phyloP scores from a whole-genome alignment of 768 basidiomycete species.

The Kondoa malvinella region DNA sequence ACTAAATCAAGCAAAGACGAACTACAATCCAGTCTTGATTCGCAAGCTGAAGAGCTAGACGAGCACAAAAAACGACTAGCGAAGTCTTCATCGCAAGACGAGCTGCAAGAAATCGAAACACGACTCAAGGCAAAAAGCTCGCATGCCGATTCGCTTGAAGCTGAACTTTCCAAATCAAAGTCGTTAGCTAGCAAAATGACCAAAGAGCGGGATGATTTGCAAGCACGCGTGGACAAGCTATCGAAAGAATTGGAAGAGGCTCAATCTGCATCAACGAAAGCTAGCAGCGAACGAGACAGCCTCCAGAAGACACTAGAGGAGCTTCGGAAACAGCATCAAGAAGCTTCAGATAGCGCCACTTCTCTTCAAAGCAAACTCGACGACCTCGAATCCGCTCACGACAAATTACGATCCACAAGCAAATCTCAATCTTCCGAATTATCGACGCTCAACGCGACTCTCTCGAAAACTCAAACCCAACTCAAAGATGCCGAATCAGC shows the following conservation, averaged over 20 bases:
- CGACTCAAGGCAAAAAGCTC: constrained; percentile 12
- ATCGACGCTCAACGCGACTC: not conserved
- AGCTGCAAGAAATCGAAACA: constrained; percentile 9
- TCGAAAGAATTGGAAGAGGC: not conserved
- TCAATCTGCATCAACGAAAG: not conserved
- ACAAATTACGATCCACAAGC: not conserved
- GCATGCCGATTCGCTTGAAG: constrained; percentile 14
- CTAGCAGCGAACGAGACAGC: not conserved
- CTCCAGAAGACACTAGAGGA: not conserved
- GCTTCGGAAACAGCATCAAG: not conserved
- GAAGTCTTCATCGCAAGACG: not conserved
- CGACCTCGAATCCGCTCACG: not conserved
- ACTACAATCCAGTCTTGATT: not conserved
- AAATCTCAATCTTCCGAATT: not conserved
- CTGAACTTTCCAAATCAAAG: constrained; percentile 10
- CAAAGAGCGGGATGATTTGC: not conserved
- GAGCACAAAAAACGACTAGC: constrained; percentile 8
- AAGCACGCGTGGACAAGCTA: not conserved
- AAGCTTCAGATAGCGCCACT: not conserved
- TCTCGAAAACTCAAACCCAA: not conserved
- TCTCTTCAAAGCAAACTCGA: not conserved
- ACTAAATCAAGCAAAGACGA: not conserved
- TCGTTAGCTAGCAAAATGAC: not conserved
- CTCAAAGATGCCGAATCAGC: not conserved
- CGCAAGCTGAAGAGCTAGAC: constrained; percentile 2